Evolutionary conservation across 768 basidiomycete genomes (phyloP).

Genomic region (Mycena galericulata): DNA sequence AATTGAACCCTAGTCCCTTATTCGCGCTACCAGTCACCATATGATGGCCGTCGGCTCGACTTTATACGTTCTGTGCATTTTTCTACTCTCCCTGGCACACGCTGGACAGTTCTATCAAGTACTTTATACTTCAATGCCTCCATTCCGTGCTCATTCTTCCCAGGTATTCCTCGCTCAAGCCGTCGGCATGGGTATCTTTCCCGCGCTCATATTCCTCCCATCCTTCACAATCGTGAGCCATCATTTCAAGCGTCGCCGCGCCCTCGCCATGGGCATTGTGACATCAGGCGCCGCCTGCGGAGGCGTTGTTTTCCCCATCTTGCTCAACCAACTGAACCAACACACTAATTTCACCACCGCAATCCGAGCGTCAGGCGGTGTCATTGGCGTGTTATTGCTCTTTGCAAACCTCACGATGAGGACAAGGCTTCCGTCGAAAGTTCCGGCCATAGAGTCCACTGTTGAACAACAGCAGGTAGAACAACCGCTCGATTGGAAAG

Average conservation of each 20-base stretch:
- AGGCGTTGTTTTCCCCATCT: conserved; percentile 52
- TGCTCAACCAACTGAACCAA: conserved; percentile 42
- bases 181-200: conserved; percentile 62
- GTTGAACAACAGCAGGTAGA: not conserved
- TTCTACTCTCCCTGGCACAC: conserved; percentile 58
- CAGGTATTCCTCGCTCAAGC: conserved; percentile 67
- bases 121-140: conserved; percentile 34
- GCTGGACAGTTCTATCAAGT: conserved; percentile 60
- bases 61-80: conserved; percentile 54
- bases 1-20: conserved; percentile 38
- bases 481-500: conserved; percentile 5
- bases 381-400: conserved; percentile 48
- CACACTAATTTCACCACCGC: conserved; percentile 45
- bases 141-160: conserved; percentile 29
- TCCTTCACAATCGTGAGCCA: conserved; percentile 51
- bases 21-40: conserved; percentile 46
- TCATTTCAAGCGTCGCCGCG: conserved; percentile 47
- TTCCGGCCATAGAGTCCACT: not conserved
- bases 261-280: conserved; percentile 52
- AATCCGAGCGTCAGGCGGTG: conserved; percentile 50
- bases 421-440: conserved; percentile 37
- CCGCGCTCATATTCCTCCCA: conserved; percentile 51
- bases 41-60: conserved; percentile 50
- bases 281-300: conserved; percentile 52
- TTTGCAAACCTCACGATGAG: conserved; percentile 50